phyloP scores from a whole-genome alignment of 805 yeast species.

The Clavispora carvajalis region DNA sequence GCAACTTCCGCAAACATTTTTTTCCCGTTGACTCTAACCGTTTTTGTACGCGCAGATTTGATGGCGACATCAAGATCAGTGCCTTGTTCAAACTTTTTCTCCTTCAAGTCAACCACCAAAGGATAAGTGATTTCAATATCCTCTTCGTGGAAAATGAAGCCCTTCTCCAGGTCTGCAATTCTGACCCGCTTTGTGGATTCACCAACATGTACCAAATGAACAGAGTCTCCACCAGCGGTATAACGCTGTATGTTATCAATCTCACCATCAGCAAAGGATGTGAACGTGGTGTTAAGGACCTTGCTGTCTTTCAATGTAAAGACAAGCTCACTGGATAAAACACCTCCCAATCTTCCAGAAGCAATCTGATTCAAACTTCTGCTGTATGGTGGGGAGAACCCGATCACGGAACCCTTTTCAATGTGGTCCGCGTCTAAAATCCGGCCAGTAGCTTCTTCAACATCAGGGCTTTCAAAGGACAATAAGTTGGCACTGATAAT shows the following conservation, averaged over 20 bases:
- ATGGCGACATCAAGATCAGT: conserved; percentile 23
- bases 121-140: conserved; percentile 25
- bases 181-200: conserved; percentile 14
- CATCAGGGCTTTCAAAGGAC: conserved; percentile 45
- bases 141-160: conserved; percentile 8
- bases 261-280: conserved; percentile 23
- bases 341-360: conserved; percentile 27
- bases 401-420: conserved; percentile 22
- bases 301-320: conserved; percentile 37
- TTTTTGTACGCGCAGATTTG: conserved; percentile 15
- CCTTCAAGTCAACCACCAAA: conserved; percentile 17
- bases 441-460: conserved; percentile 37
- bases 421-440: conserved; percentile 19
- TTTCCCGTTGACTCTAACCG: conserved; percentile 14
- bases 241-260: conserved; percentile 37
- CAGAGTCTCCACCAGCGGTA: conserved; percentile 34
- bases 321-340: conserved; percentile 28
- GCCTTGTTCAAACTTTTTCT: conserved; percentile 15
- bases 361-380: conserved; percentile 36
- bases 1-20: conserved; percentile 19
- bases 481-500: conserved; percentile 51
- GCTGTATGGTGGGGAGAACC: conserved; percentile 33
- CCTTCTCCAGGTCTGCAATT: conserved; percentile 18
- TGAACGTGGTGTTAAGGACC: conserved; percentile 22
- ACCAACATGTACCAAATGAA: conserved; percentile 26